A percentile compares a stretch with the other conserved stretches of the same genome.
Conservation (phyloP, 2,329 filamentous ascomycete species). For the Hypoxylon sp. region DNA sequence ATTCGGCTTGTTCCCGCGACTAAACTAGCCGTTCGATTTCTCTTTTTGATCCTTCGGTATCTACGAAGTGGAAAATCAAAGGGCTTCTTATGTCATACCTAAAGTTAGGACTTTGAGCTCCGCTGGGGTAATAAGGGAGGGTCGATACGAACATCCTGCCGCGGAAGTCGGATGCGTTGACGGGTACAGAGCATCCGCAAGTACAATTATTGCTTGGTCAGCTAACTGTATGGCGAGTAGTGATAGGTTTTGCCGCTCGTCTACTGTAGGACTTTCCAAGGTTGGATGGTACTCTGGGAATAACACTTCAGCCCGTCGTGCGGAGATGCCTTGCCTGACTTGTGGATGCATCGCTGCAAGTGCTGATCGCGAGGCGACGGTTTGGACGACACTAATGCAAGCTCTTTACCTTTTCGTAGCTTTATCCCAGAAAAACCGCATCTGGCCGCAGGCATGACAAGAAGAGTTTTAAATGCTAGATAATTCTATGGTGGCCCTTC, state of each 20-base stretch:
- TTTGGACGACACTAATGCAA: slow-evolving; percentile 43
- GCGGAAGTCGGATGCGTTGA: slow-evolving; percentile 23
- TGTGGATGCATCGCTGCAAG: slow-evolving; percentile 30
- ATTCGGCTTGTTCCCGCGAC: slow-evolving; percentile 10
- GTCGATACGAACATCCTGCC: slow-evolving; percentile 18
- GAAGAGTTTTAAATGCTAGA: slow-evolving; percentile 20
- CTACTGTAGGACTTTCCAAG: slow-evolving; percentile 7
- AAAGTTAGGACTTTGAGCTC: slow-evolving; percentile 30
- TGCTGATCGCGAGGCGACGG: slow-evolving; percentile 43
- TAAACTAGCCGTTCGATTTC: background rate
- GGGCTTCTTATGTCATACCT: slow-evolving; percentile 27
- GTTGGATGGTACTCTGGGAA: slow-evolving; percentile 18
- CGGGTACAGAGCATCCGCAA: slow-evolving; percentile 19
- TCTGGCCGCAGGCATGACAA: slow-evolving; percentile 37
- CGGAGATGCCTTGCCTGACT: slow-evolving; percentile 37
- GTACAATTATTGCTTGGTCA: slow-evolving; percentile 15
- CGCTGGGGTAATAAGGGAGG: slow-evolving; percentile 20
- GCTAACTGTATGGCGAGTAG: slow-evolving; percentile 11
- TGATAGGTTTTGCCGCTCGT: slow-evolving; percentile 35
- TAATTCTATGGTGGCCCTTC: slow-evolving; percentile 14
- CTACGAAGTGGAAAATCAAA: background rate
- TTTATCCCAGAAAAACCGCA: slow-evolving; percentile 33
- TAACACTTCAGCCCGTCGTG: slow-evolving; percentile 38
- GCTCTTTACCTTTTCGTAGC: slow-evolving; percentile 39
- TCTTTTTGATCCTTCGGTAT: slow-evolving; percentile 2